Evolutionary conservation across 108 stramenopile genomes (phyloP).

Genomic region (Nitzschia sp.): DNA sequence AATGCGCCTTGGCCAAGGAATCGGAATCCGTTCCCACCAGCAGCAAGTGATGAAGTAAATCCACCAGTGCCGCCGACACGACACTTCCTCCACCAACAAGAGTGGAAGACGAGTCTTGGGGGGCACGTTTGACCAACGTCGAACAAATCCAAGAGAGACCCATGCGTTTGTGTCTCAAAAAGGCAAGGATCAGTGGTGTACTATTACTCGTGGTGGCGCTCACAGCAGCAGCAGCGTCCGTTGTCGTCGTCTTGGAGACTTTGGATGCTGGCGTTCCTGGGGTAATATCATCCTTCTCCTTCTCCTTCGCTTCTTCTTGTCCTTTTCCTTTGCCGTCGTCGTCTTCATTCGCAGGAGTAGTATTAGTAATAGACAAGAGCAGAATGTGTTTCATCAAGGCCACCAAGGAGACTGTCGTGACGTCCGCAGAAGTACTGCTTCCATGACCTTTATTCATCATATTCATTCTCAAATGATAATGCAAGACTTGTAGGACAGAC

Average conservation of each 20-base stretch:
- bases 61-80: constrained; percentile 1
- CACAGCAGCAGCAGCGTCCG: no score
- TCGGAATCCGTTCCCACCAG: constrained; percentile 3
- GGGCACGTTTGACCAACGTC: constrained; percentile 9
- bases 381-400: constrained; percentile 23
- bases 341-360: background rate
- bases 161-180: constrained; percentile 9
- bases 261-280: no score
- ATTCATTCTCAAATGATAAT: no score
- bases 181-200: constrained; percentile 16
- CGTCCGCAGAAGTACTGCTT: background rate
- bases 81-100: background rate
- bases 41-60: constrained; percentile 18
- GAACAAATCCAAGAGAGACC: constrained; percentile 17
- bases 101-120: background rate
- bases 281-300: no score
- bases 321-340: no score
- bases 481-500: constrained; percentile 18
- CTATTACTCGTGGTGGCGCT: background rate
- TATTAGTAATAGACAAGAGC: background rate
- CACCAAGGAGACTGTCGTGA: constrained; percentile 14
- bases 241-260: no score
- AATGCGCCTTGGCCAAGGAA: background rate
- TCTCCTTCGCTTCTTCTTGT: no score
- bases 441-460: background rate